These are phyloP conservation scores for Ensete ventricosum DNA, from an alignment of 176 grass and related monocot genomes.

Conservation along the genomic window DNA sequence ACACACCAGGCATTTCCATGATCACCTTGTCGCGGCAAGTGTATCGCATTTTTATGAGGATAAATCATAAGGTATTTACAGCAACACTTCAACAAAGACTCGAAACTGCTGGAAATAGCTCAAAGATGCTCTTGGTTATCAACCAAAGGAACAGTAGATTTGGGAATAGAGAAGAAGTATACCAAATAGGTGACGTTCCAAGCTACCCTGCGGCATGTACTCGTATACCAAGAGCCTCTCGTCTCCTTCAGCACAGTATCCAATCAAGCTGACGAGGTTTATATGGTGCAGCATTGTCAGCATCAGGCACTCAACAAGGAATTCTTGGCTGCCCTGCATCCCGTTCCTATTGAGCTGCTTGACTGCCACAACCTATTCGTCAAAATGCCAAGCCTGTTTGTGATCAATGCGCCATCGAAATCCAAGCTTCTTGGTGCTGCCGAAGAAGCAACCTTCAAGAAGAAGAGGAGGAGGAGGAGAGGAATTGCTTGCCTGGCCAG, in stretches of 20 bases:
- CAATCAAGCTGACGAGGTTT: conserved; percentile 38
- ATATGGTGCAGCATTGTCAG: conserved; percentile 33
- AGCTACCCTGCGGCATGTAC: conserved; percentile 38
- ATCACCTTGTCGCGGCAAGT: no score
- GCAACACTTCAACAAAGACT: no score
- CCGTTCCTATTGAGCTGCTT: conserved; percentile 35
- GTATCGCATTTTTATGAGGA: no score
- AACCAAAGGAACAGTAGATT: no score
- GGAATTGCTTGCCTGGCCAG: conserved; percentile 23
- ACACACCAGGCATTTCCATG: no score
- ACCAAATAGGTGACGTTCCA: conserved; percentile 39
- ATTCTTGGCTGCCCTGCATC: conserved; percentile 31
- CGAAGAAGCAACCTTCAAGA: no score
- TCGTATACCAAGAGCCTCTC: conserved; percentile 38
- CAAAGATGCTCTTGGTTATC: no score
- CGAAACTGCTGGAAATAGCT: no score
- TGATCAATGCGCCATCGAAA: conserved; percentile 9
- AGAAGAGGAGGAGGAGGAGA: neutral
- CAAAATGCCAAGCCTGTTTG: neutral
- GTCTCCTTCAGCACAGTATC: conserved; percentile 32
- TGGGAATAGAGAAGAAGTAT: neutral
- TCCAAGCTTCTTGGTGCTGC: neutral
- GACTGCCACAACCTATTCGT: conserved; percentile 33
- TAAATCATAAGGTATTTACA: no score
- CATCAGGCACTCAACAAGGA: conserved; percentile 43